A percentile compares a stretch with the other conserved stretches of the same genome.
These are phyloP conservation scores for Fusarium pseudocircinatum DNA, from an alignment of 2,329 filamentous ascomycete genomes.

Conservation along the genomic window DNA sequence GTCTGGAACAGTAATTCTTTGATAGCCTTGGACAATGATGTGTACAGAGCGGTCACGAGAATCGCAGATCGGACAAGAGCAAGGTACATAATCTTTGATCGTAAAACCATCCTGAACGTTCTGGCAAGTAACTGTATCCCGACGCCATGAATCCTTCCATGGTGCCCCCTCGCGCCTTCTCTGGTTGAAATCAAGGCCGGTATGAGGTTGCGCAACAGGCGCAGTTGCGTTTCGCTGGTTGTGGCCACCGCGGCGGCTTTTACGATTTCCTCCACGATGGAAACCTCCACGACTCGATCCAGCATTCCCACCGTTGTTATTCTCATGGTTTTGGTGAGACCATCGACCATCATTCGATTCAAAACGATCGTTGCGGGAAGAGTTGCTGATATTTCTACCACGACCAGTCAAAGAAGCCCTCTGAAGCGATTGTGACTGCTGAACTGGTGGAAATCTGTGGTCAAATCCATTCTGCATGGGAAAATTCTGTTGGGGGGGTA, in stretches of 20 bases:
- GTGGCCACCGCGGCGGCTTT: constrained; percentile 28
- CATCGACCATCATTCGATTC: constrained; percentile 18
- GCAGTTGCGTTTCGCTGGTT: constrained; percentile 35
- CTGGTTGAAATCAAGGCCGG: constrained; percentile 1
- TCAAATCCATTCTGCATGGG: neutral
- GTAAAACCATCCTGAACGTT: constrained; percentile 28
- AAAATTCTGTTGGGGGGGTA: neutral
- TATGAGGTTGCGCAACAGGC: constrained; percentile 15
- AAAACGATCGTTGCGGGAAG: constrained; percentile 12
- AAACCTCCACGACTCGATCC: constrained; percentile 14
- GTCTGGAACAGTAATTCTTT: constrained; percentile 24
- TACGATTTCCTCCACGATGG: constrained; percentile 23
- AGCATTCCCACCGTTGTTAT: neutral
- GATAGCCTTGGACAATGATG: constrained; percentile 30
- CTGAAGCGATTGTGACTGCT: constrained; percentile 1
- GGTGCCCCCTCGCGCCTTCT: constrained; percentile 24
- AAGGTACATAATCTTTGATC: constrained; percentile 42
- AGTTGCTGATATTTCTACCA: constrained; percentile 5
- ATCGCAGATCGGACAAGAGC: constrained; percentile 44
- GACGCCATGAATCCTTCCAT: constrained; percentile 34
- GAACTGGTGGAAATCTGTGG: constrained; percentile 2
- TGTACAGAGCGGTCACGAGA: constrained; percentile 46
- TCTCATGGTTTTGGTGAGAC: constrained; percentile 23
- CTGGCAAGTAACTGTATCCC: constrained; percentile 33
- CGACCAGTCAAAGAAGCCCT: constrained; percentile 1